Evolutionary conservation across 192 early-diverging fungal species (phyloP).

Genomic region (Phlyctochytrium bullatum): DNA sequence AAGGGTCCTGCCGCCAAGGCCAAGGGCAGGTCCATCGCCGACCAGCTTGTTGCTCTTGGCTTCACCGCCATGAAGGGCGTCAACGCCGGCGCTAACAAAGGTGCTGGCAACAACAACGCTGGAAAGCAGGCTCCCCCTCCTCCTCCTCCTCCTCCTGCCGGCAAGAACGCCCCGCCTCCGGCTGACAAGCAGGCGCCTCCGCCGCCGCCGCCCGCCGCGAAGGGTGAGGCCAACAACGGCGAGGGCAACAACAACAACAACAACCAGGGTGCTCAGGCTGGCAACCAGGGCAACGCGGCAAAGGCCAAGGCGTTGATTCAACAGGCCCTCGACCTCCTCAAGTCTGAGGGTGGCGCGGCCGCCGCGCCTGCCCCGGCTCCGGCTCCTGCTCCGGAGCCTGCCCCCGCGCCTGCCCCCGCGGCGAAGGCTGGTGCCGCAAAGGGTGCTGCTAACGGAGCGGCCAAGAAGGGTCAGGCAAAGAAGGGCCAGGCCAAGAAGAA

Average conservation of each 20-base stretch:
- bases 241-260: background rate
- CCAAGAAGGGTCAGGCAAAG: too few relatives aligned
- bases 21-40: background rate
- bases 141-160: background rate
- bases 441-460: too few relatives aligned
- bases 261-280: background rate
- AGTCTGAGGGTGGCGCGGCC: too few relatives aligned
- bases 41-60: background rate
- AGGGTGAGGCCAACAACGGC: background rate
- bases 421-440: too few relatives aligned
- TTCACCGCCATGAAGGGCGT: background rate
- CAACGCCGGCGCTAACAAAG: background rate
- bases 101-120: background rate
- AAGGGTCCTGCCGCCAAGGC: background rate
- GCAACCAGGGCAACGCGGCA: background rate
- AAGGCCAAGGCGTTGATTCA: background rate
- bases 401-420: too few relatives aligned
- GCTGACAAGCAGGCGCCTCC: too few relatives aligned
- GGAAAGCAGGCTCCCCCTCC: background rate
- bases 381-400: too few relatives aligned
- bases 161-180: background rate
- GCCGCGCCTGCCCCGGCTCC: too few relatives aligned
- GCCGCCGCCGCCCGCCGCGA: too few relatives aligned
- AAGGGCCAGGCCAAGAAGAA: too few relatives aligned
- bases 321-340: background rate